phyloP scores from a whole-genome alignment of 139 green algal genomes.

The Chlamydomonas sp. region DNA sequence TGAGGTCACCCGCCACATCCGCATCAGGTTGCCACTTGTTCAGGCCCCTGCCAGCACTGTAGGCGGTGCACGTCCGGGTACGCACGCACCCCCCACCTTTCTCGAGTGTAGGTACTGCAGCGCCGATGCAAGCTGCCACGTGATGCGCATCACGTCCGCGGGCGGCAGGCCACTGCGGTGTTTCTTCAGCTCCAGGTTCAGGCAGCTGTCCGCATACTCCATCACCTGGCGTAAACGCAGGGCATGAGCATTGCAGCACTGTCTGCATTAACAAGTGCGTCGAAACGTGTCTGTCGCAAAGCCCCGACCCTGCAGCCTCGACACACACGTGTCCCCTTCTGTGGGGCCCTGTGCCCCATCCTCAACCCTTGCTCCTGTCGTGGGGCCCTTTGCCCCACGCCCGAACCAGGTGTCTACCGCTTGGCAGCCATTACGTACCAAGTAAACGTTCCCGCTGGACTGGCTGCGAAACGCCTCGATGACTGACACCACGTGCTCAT shows the following conservation, averaged over 20 bases:
- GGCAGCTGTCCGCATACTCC: slow-evolving; percentile 39
- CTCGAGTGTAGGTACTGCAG: slow-evolving; percentile 33
- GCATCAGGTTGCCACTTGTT: no score
- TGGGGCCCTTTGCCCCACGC: no score
- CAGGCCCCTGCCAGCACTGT: no score
- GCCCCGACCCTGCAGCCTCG: no score
- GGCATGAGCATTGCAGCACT: background rate
- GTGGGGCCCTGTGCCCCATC: no score
- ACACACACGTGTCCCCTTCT: no score
- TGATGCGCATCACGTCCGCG: slow-evolving; percentile 5
- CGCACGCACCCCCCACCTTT: slow-evolving; percentile 1
- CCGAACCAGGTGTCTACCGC: background rate
- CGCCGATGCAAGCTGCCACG: slow-evolving; percentile 18
- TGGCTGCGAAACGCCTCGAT: slow-evolving; percentile 38
- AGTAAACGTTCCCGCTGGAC: slow-evolving; percentile 29
- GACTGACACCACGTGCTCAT: slow-evolving; percentile 25
- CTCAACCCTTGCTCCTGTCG: no score
- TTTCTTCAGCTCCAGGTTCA: slow-evolving; percentile 34
- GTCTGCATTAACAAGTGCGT: no score
- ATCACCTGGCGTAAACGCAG: slow-evolving; percentile 7
- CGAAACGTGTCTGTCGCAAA: no score
- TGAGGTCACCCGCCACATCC: no score
- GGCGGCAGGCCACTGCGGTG: slow-evolving; percentile 19
- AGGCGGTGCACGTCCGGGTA: no score
- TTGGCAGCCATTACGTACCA: background rate